These are phyloP conservation scores for Passiflora organensis DNA, from an alignment of 345 rosid species.

Conservation along the genomic window DNA sequence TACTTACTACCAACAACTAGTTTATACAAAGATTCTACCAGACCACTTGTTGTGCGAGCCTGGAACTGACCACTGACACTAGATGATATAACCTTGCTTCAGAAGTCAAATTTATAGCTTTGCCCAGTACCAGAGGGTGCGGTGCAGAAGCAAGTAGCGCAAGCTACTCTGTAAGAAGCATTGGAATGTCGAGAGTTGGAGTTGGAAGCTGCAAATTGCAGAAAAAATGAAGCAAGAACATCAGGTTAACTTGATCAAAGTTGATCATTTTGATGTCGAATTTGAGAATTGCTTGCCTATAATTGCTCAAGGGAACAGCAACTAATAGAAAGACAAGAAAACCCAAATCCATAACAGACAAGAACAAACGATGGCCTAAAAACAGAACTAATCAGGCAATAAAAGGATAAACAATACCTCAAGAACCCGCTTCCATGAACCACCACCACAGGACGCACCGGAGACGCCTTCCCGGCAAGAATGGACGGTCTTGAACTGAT, in stretches of 20 bases:
- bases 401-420: conserved; percentile 28
- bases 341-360: not conserved
- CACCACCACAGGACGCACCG: conserved; percentile 31
- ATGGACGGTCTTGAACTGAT: conserved; percentile 76
- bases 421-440: conserved; percentile 27
- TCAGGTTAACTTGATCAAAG: not conserved
- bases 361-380: not conserved
- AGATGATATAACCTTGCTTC: not conserved
- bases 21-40: not conserved
- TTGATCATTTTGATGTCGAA: not conserved
- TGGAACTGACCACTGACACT: not conserved
- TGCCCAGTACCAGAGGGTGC: not conserved
- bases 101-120: not conserved
- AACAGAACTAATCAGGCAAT: not conserved
- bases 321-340: not conserved
- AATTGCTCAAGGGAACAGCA: not conserved
- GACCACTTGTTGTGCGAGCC: not conserved
- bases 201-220: not conserved
- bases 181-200: not conserved
- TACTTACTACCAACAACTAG: not conserved
- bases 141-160: not conserved
- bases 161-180: not conserved
- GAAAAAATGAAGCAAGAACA: not conserved
- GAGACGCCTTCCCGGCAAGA: conserved; percentile 51
- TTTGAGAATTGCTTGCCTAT: not conserved